Evolutionary conservation across 768 basidiomycete species (phyloP), one percentile per base, ranked within the genome.

Genomic region (Clavulina sp.): DNA sequence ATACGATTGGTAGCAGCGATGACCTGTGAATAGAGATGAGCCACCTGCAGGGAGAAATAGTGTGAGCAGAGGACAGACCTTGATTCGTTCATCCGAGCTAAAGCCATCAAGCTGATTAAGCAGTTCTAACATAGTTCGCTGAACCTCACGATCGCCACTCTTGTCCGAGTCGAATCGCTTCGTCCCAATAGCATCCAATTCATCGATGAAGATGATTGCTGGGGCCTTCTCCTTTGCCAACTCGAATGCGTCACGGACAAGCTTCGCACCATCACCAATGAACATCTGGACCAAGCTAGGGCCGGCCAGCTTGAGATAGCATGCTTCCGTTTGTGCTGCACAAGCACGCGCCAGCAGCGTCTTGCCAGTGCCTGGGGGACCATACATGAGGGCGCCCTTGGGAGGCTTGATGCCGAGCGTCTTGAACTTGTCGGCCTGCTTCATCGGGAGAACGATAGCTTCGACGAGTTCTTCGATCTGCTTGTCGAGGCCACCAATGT

Each of bases 251-350:
- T 99, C 95, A 43, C 95, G 86, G 21, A 99, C 95, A 48, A 99
- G 78, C 66, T 96, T 97, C 51, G 95, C 95, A 61, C 95, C 95
- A 65, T 97, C 95, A 66, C 95, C 95, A 58, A 99, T 99, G 66
- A 93, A 99, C 95, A 97, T 99, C 67, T 99, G 95, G 9, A 99
- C 95, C 49, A 99, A 76, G 48, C 92, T 92, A 24, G 95, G 93
- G 19, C 89, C 95, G 32, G 95, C 95, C 26, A 99, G 77, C 66
- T 99, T 97, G 57, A 99, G 76, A 65, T 93, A 99, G 65, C 93
- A 97, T 5, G 95, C 95, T 57, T 93, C 85, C 43, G 95, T 96
- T 60, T 93, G 91, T 1, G 92, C 92, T 3, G 95, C 95, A 66
- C 95, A 97, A 40, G 95, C 95, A 65, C 95, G 80, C 33, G 95